Evolutionary conservation across 306 rosid species (phyloP).

Genomic region (Aeschynomene evenia): DNA sequence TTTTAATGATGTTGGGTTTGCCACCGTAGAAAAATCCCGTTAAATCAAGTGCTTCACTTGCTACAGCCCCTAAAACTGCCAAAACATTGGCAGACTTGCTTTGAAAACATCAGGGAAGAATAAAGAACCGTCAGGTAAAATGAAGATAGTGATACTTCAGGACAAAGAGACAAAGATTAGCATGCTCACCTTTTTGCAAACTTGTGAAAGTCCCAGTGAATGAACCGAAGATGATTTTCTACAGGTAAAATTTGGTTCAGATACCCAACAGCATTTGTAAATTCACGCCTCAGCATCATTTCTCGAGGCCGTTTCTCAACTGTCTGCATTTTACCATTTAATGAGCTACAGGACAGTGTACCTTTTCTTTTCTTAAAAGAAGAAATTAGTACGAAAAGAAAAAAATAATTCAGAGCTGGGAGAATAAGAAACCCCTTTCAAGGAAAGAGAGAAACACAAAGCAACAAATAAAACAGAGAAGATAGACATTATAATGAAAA

Average conservation of each 20-base stretch:
- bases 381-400: not conserved
- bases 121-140: constrained; percentile 35
- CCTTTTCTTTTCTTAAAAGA: not conserved
- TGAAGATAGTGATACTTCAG: not conserved
- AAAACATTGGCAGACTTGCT: constrained; percentile 96
- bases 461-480: not conserved
- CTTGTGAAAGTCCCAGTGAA: constrained; percentile 98
- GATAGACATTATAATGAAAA: too few relatives aligned
- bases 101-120: constrained; percentile 44
- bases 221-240: constrained; percentile 81
- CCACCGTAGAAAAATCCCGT: constrained; percentile 92
- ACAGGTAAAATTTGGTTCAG: constrained; percentile 70
- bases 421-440: not conserved
- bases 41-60: constrained; percentile 87
- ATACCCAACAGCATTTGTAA: constrained; percentile 86
- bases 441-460: not conserved
- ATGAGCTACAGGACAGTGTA: constrained; percentile 28
- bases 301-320: constrained; percentile 97
- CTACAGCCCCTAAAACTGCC: constrained; percentile 91
- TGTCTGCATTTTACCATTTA: constrained; percentile 54
- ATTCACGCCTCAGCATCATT: constrained; percentile 99
- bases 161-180: not conserved
- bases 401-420: not conserved
- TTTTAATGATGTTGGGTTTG: constrained; percentile 62
- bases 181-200: constrained; percentile 78